A percentile compares a stretch with the other conserved stretches of the same genome.
These are phyloP conservation scores for Debaryomycetaceae sp. DNA, from an alignment of 1,139 yeast genomes.

Conservation along the genomic window DNA sequence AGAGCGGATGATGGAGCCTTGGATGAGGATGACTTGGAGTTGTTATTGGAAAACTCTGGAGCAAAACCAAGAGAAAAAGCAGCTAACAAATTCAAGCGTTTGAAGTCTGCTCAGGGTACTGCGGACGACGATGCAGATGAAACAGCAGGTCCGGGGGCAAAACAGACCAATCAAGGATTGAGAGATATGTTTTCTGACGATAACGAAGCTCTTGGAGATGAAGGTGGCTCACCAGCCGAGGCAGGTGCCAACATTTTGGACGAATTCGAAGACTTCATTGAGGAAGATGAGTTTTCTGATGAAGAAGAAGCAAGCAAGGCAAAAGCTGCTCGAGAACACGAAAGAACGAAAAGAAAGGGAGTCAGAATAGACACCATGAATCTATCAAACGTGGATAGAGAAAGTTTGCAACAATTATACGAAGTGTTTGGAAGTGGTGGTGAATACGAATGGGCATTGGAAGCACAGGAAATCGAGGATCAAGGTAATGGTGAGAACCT, in stretches of 20 bases:
- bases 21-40: constrained; percentile 93
- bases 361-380: constrained; percentile 53
- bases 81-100: constrained; percentile 63
- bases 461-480: constrained; percentile 74
- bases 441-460: constrained; percentile 97
- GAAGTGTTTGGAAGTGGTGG: constrained; percentile 98
- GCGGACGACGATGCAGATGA: constrained; percentile 22
- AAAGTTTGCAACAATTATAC: constrained; percentile 85
- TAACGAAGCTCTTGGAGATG: constrained; percentile 46
- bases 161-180: constrained; percentile 35
- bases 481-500: constrained; percentile 52
- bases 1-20: constrained; percentile 60
- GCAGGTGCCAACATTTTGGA: constrained; percentile 51
- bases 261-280: constrained; percentile 95
- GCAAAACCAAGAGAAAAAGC: constrained; percentile 39
- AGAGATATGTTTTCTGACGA: constrained; percentile 86
- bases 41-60: constrained; percentile 87
- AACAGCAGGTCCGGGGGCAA: constrained; percentile 20
- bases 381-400: constrained; percentile 81
- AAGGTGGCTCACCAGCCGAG: constrained; percentile 31
- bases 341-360: constrained; percentile 36
- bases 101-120: constrained; percentile 63
- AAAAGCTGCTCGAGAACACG: constrained; percentile 35
- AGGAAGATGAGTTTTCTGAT: constrained; percentile 93
- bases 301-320: constrained; percentile 61